A percentile compares a stretch with the other conserved stretches of the same genome.
Conservation (phyloP, 495 filamentous ascomycete species). For the Cairneyella variabilis region DNA sequence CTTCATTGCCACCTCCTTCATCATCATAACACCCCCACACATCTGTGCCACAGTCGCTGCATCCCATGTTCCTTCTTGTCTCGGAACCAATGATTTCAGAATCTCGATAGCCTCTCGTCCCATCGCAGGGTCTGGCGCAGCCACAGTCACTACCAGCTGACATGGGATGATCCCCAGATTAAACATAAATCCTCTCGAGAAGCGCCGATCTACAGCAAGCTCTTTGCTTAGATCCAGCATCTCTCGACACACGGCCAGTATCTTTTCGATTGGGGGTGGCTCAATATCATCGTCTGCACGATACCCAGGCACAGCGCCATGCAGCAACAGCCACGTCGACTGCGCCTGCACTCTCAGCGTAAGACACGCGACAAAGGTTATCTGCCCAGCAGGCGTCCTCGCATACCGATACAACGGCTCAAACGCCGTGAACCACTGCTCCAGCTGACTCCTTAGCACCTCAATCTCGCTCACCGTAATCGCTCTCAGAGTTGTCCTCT, state of each 20-base stretch:
- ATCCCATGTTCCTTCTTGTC: background rate
- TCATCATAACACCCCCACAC: background rate
- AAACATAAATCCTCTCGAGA: background rate
- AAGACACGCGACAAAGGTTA: background rate
- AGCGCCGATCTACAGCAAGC: background rate
- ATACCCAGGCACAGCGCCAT: background rate
- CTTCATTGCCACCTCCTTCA: background rate
- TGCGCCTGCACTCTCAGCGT: background rate
- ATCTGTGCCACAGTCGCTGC: background rate
- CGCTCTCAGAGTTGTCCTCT: background rate
- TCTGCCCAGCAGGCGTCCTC: background rate
- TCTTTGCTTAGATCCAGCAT: background rate
- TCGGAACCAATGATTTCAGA: background rate
- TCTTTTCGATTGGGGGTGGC: background rate
- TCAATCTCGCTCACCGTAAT: background rate
- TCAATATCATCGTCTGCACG: background rate
- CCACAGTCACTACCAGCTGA: background rate
- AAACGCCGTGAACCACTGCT: background rate
- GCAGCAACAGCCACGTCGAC: background rate
- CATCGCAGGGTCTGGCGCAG: background rate
- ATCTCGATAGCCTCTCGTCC: background rate
- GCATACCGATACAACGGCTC: background rate
- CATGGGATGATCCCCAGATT: background rate
- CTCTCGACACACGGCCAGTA: background rate
- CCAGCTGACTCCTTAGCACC: background rate